A percentile compares a stretch with the other conserved stretches of the same genome.
Conservation (phyloP, 352 stramenopile genomes). For the Phytophthora pluvialis region DNA sequence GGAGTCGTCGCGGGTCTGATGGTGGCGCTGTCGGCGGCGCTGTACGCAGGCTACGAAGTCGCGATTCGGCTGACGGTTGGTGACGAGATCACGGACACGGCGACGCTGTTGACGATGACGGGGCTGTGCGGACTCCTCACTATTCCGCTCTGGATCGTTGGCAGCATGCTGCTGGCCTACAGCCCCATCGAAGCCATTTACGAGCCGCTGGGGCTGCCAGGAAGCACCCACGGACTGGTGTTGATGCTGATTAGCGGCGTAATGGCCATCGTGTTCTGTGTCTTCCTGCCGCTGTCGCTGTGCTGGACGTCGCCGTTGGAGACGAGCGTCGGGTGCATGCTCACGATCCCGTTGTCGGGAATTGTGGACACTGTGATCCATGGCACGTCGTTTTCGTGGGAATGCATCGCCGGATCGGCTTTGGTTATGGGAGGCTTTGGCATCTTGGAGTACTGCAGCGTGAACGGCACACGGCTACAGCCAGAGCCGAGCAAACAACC, state of each 20-base stretch:
- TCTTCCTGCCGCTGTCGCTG: constrained; percentile 49
- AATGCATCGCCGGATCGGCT: constrained; percentile 50
- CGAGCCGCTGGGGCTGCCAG: constrained; percentile 51
- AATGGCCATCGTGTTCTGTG: constrained; percentile 51
- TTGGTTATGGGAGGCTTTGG: constrained; percentile 63
- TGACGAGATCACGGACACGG: constrained; percentile 49
- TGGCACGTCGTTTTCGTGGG: constrained; percentile 46
- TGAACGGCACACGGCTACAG: neutral
- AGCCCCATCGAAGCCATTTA: constrained; percentile 45
- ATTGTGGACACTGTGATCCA: constrained; percentile 51
- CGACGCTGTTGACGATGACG: constrained; percentile 53
- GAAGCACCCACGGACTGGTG: constrained; percentile 32
- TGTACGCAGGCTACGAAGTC: constrained; percentile 63
- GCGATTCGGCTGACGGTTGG: constrained; percentile 48
- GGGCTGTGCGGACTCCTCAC: constrained; percentile 55
- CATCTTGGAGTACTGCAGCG: constrained; percentile 40
- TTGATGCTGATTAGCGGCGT: constrained; percentile 42
- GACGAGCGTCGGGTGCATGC: constrained; percentile 63
- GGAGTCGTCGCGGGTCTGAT: constrained; percentile 46
- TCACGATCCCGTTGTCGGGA: constrained; percentile 61
- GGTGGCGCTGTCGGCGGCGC: constrained; percentile 49
- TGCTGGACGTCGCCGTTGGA: constrained; percentile 63
- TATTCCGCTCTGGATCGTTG: constrained; percentile 50
- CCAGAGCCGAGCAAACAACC: neutral
- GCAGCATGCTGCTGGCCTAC: constrained; percentile 41